These are phyloP conservation scores for Alternaria sp. DNA, from an alignment of 2,329 filamentous ascomycete genomes.

Conservation along the genomic window DNA sequence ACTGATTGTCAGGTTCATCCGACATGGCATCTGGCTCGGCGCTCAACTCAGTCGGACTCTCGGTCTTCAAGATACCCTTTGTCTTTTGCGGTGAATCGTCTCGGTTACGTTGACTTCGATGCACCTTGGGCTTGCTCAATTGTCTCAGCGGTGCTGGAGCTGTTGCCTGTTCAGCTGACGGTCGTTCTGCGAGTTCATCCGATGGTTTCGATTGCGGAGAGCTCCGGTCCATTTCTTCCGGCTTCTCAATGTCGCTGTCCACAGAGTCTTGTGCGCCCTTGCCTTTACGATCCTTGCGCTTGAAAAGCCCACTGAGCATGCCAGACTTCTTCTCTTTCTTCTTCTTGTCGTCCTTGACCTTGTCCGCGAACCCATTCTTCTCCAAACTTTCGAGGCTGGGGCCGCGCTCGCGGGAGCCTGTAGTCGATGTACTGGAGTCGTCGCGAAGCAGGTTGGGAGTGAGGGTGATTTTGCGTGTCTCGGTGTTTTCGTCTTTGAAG, in stretches of 20 bases:
- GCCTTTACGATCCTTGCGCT: slow-evolving; percentile 68
- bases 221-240: slow-evolving; percentile 44
- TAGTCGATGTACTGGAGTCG: slow-evolving; percentile 61
- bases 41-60: slow-evolving; percentile 38
- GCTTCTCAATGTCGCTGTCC: slow-evolving; percentile 56
- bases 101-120: slow-evolving; percentile 41
- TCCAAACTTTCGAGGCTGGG: slow-evolving; percentile 80
- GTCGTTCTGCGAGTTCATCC: slow-evolving; percentile 35
- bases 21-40: slow-evolving; percentile 20
- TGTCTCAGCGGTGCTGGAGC: slow-evolving; percentile 36
- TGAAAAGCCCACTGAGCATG: slow-evolving; percentile 74
- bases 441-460: slow-evolving; percentile 92
- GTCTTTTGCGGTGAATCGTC: slow-evolving; percentile 44
- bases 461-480: slow-evolving; percentile 96
- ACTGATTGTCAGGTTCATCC: slow-evolving; percentile 17
- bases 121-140: slow-evolving; percentile 48
- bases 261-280: slow-evolving; percentile 36
- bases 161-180: slow-evolving; percentile 37
- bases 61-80: slow-evolving; percentile 41
- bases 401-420: slow-evolving; percentile 54
- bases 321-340: slow-evolving; percentile 73
- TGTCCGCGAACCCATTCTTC: slow-evolving; percentile 69
- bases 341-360: slow-evolving; percentile 73
- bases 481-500: slow-evolving; percentile 93
- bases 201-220: slow-evolving; percentile 44